These are phyloP conservation scores for Paramecium primaurelia DNA, from an alignment of 73 alveolate species.

Conservation along the genomic window DNA sequence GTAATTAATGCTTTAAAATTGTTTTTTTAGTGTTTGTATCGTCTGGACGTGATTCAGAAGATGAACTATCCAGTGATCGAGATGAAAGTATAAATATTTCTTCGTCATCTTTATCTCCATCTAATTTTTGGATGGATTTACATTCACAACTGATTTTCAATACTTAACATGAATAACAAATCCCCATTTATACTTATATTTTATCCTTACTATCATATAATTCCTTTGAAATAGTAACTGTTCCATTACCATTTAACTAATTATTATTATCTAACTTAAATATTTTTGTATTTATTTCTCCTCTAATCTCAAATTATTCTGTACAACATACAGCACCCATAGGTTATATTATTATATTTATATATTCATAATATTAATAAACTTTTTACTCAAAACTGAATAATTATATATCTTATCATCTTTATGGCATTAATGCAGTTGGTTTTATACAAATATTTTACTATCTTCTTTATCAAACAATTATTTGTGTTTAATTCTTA, in stretches of 20 bases:
- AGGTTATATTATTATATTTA: neutral
- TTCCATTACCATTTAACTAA: neutral
- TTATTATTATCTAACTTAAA: neutral
- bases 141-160: neutral
- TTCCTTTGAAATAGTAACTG: neutral
- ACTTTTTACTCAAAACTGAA: neutral
- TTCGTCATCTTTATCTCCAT: neutral
- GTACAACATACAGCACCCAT: constrained; percentile 8
- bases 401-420: neutral
- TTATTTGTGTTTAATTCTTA: neutral
- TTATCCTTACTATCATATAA: neutral
- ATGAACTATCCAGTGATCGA: neutral
- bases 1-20: neutral
- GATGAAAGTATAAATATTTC: neutral
- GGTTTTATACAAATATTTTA: neutral
- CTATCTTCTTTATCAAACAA: neutral
- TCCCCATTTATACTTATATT: neutral
- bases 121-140: neutral
- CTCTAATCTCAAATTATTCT: neutral
- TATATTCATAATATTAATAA: neutral
- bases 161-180: neutral
- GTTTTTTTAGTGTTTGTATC: constrained; percentile 11
- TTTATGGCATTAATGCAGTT: neutral
- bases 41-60: neutral
- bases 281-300: neutral